Evolutionary conservation across 257 asterid genomes (phyloP).

Genomic region (Lithospermum erythrorhizon): DNA sequence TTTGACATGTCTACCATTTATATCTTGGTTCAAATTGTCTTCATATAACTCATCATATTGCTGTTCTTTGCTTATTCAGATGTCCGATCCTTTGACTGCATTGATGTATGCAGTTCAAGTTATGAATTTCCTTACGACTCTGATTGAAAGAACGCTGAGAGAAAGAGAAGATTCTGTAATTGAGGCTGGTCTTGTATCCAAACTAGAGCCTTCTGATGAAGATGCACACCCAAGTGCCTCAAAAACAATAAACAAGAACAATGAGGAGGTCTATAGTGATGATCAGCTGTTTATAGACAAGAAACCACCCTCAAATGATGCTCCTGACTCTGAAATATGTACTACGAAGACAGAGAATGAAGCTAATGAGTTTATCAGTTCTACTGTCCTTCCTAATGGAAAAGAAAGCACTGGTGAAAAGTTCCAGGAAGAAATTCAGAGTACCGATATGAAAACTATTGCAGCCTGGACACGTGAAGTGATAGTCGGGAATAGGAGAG

Average conservation of each 20-base stretch:
- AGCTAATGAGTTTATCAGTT: conserved; percentile 6
- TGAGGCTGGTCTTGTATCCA: conserved; percentile 23
- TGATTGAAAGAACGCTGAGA: conserved; percentile 36
- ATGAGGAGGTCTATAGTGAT: conserved; percentile 14
- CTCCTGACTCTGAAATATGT: conserved; percentile 11
- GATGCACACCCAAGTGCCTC: conserved; percentile 22
- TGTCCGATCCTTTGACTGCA: conserved; percentile 72
- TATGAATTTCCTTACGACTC: conserved; percentile 63
- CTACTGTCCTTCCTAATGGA: conserved; percentile 8
- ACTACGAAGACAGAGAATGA: conserved; percentile 16
- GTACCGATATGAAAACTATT: conserved; percentile 10
- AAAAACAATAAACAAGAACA: conserved; percentile 10
- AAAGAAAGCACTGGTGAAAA: background rate
- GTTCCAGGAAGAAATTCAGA: background rate
- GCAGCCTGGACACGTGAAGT: conserved; percentile 5
- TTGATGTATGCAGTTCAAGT: conserved; percentile 65
- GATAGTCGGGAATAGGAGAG: conserved; percentile 16
- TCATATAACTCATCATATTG: background rate
- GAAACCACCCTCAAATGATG: conserved; percentile 4
- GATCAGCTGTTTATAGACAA: conserved; percentile 6
- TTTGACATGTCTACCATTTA: background rate
- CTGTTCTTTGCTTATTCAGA: conserved; percentile 23
- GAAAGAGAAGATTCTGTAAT: conserved; percentile 37
- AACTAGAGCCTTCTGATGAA: conserved; percentile 34
- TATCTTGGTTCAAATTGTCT: no score